Evolutionary conservation across 2,329 filamentous ascomycete genomes (phyloP).

Genomic region (Botrytis tulipae): DNA sequence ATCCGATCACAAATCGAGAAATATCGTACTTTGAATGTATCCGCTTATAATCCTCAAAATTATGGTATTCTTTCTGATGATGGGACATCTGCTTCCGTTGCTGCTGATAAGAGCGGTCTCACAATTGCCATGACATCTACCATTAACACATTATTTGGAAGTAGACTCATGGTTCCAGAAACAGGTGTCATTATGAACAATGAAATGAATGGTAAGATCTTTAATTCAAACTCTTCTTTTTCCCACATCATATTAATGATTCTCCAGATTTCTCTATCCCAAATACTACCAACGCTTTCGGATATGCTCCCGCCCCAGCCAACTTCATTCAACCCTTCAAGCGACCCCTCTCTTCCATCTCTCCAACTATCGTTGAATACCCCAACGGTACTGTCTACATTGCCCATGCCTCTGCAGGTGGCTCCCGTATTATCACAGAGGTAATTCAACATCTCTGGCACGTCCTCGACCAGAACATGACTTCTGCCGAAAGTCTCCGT

Average conservation of each 20-base stretch:
- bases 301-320: slow-evolving; percentile 60
- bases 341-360: slow-evolving; percentile 62
- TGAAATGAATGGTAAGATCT: slow-evolving; percentile 56
- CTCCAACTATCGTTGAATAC: slow-evolving; percentile 61
- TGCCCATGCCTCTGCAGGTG: slow-evolving; percentile 61
- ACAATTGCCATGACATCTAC: slow-evolving; percentile 65
- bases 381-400: slow-evolving; percentile 57
- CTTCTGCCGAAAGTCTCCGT: slow-evolving; percentile 52
- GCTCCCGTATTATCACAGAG: slow-evolving; percentile 64
- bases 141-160: slow-evolving; percentile 66
- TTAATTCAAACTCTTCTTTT: slow-evolving; percentile 38
- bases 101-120: slow-evolving; percentile 58
- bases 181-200: slow-evolving; percentile 70
- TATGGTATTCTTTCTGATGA: slow-evolving; percentile 53
- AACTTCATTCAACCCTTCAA: slow-evolving; percentile 67
- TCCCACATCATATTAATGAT: neutral
- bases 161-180: slow-evolving; percentile 58
- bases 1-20: slow-evolving; percentile 60
- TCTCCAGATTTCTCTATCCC: slow-evolving; percentile 63
- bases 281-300: slow-evolving; percentile 61
- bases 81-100: slow-evolving; percentile 52
- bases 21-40: slow-evolving; percentile 54
- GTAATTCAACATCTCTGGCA: slow-evolving; percentile 65
- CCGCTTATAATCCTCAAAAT: slow-evolving; percentile 60
- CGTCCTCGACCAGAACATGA: slow-evolving; percentile 56